Conservation (phyloP, 192 early-diverging fungal genomes). For the Entomortierella lignicola region DNA sequence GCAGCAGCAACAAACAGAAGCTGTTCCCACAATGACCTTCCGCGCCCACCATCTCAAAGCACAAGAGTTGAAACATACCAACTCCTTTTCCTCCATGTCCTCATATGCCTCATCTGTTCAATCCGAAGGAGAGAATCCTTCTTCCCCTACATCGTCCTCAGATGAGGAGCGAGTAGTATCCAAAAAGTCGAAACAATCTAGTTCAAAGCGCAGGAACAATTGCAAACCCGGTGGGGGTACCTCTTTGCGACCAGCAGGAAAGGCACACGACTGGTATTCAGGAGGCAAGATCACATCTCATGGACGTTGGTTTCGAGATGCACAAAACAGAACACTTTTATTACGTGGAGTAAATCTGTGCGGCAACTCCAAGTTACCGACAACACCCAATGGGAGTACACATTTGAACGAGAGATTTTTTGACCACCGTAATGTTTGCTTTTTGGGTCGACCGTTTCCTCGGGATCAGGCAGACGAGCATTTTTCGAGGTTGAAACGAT, state of each 20-base stretch:
- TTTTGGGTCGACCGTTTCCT: slow-evolving; percentile 82
- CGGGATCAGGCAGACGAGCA: slow-evolving; percentile 79
- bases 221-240: slow-evolving; percentile 38
- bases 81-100: slow-evolving; percentile 53
- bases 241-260: slow-evolving; percentile 27
- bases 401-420: slow-evolving; percentile 73
- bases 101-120: slow-evolving; percentile 56
- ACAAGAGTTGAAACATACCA: slow-evolving; percentile 48
- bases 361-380: slow-evolving; percentile 82
- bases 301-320: slow-evolving; percentile 63
- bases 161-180: slow-evolving; percentile 11
- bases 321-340: slow-evolving; percentile 66
- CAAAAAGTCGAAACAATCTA: neutral
- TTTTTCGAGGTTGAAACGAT: slow-evolving; percentile 75
- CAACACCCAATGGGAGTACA: slow-evolving; percentile 69
- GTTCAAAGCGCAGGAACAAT: slow-evolving; percentile 12
- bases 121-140: slow-evolving; percentile 10
- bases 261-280: slow-evolving; percentile 56
- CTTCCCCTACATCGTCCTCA: slow-evolving; percentile 13
- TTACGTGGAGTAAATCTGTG: slow-evolving; percentile 85
- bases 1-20: neutral
- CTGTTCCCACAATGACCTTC: slow-evolving; percentile 35
- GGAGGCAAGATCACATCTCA: slow-evolving; percentile 44
- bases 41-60: slow-evolving; percentile 50
- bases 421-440: slow-evolving; percentile 79